Conservation (phyloP, 2,329 filamentous ascomycete genomes). For the Cryphonectria radicalis region DNA sequence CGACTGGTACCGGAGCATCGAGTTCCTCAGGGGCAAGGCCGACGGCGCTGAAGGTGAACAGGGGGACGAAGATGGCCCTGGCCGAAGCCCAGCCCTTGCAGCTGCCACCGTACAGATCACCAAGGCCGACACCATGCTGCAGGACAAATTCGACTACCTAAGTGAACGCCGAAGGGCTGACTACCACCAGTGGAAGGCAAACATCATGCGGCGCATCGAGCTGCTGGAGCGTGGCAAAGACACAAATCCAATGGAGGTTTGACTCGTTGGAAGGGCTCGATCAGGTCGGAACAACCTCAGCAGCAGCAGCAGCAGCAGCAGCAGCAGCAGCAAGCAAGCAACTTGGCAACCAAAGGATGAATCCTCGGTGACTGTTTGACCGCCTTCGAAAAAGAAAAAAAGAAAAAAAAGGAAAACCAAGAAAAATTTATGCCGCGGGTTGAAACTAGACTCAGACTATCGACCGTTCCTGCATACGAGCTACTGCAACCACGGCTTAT, state of each 20-base stretch:
- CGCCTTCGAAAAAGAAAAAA: not conserved
- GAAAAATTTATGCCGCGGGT: not conserved
- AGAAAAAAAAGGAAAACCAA: not conserved
- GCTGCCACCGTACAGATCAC: constrained; percentile 48
- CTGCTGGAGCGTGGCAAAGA: constrained; percentile 27
- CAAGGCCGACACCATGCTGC: constrained; percentile 72
- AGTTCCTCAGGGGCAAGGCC: constrained; percentile 53
- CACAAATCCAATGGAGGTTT: constrained; percentile 27
- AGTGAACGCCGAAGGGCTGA: constrained; percentile 65
- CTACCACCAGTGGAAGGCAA: constrained; percentile 67
- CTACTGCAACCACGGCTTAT: constrained; percentile 22
- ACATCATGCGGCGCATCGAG: constrained; percentile 59
- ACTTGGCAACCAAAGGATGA: not conserved
- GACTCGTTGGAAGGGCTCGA: constrained; percentile 24
- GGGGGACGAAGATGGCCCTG: constrained; percentile 38
- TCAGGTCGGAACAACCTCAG: not conserved
- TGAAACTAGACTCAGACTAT: constrained; percentile 13
- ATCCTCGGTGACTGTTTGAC: constrained; percentile 5
- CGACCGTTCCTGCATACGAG: constrained; percentile 4
- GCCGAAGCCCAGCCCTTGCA: constrained; percentile 35
- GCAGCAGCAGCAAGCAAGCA: not conserved
- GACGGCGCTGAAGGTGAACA: constrained; percentile 39
- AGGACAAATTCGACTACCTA: constrained; percentile 73
- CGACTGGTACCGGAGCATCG: constrained; percentile 67
- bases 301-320: not conserved